Evolutionary conservation across 106 monocot genomes (phyloP).

Genomic region (Dendrobium nobile): DNA sequence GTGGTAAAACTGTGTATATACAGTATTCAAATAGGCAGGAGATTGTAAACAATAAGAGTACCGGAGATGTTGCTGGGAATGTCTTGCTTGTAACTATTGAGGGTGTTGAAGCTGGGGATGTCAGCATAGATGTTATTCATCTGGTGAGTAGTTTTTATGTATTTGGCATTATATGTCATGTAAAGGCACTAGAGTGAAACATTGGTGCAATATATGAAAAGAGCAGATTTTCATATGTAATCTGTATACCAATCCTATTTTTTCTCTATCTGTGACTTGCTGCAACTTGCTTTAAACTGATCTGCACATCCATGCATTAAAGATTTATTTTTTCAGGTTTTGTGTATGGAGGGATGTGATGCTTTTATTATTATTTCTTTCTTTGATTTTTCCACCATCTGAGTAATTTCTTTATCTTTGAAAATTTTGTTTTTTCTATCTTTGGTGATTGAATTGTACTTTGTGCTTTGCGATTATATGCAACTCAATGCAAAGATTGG

Average conservation of each 20-base stretch:
- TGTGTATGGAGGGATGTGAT: background rate
- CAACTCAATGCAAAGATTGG: background rate
- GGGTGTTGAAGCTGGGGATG: conserved; percentile 75
- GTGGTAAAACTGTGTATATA: conserved; percentile 74
- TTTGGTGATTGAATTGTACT: background rate
- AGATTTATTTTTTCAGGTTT: background rate
- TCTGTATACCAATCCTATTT: background rate
- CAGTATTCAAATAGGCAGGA: conserved; percentile 77
- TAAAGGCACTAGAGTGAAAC: background rate
- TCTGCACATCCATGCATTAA: background rate
- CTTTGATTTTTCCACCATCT: background rate
- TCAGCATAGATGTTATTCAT: conserved; percentile 81
- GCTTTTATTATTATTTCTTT: background rate
- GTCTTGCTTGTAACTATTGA: conserved; percentile 76
- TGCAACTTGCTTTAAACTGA: background rate
- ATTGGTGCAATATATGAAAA: background rate
- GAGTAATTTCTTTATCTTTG: background rate
- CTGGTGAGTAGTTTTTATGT: conserved; percentile 23
- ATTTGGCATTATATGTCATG: background rate
- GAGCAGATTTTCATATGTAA: background rate
- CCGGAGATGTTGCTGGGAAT: conserved; percentile 65
- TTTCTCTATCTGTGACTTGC: background rate
- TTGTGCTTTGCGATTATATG: background rate
- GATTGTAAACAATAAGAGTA: conserved; percentile 67
- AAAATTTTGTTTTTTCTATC: background rate